Conservation (phyloP, 345 rosid genomes). For the Citrus inodora region DNA sequence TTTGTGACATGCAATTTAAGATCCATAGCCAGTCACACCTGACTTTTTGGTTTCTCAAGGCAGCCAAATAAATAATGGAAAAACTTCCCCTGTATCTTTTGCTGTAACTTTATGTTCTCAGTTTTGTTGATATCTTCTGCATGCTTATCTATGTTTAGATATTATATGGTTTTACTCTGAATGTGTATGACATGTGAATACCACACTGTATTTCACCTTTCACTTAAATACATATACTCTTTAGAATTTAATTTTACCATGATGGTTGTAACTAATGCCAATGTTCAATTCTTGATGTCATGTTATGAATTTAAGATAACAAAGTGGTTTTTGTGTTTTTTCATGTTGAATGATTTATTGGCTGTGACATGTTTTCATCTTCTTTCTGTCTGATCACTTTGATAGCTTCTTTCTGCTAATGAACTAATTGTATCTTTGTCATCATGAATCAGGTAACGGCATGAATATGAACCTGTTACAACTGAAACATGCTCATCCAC, state of each 20-base stretch:
- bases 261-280: not conserved
- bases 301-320: not conserved
- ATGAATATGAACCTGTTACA: conserved; percentile 34
- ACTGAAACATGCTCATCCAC: conserved; percentile 48
- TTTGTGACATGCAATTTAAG: not conserved
- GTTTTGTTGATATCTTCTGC: not conserved
- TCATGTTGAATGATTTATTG: conserved; percentile 10
- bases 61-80: not conserved
- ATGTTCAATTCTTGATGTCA: not conserved
- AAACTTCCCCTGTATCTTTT: not conserved
- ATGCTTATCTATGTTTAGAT: conserved; percentile 6
- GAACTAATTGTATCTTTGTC: conserved; percentile 11
- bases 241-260: not conserved
- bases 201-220: not conserved
- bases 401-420: conserved; percentile 11
- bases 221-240: not conserved
- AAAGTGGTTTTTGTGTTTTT: not conserved
- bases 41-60: not conserved
- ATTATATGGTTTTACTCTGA: not conserved
- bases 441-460: conserved; percentile 32
- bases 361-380: conserved; percentile 19
- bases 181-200: not conserved
- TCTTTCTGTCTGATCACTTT: not conserved
- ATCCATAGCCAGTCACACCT: not conserved
- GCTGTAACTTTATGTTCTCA: not conserved